phyloP scores from a whole-genome alignment of 164 flowering plant genomes.

The Chimonanthus salicifolius region DNA sequence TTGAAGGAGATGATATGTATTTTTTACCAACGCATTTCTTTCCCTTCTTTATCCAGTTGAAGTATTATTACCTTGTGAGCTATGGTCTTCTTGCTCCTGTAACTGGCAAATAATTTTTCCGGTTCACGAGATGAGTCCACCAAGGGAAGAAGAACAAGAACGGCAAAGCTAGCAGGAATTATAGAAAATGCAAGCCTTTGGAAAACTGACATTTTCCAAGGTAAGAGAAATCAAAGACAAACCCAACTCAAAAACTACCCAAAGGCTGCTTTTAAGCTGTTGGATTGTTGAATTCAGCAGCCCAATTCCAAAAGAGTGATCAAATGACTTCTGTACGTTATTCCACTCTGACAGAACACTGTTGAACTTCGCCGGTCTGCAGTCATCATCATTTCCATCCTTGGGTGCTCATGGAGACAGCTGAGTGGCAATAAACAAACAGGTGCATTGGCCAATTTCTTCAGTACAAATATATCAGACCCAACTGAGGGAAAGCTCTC shows the following conservation, averaged over 20 bases:
- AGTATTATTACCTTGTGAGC: slow-evolving; percentile 32
- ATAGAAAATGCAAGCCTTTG: slow-evolving; percentile 15
- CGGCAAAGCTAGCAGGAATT: slow-evolving; percentile 15
- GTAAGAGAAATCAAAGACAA: slow-evolving; percentile 3
- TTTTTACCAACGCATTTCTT: not conserved
- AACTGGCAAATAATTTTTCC: not conserved
- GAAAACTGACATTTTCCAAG: slow-evolving; percentile 10
- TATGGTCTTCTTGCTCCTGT: slow-evolving; percentile 12
- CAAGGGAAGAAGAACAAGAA: slow-evolving; percentile 24
- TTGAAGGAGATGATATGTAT: not conserved
- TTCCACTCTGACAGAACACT: not conserved
- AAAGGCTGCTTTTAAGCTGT: not conserved
- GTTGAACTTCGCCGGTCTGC: not conserved
- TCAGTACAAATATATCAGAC: not conserved
- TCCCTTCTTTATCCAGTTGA: not conserved
- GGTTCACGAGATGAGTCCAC: slow-evolving; percentile 23
- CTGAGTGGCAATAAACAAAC: not conserved
- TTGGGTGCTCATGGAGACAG: not conserved
- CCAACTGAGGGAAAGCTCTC: not conserved
- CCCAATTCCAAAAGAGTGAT: not conserved
- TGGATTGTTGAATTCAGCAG: not conserved
- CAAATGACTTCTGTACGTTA: not conserved
- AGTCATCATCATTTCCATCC: not conserved
- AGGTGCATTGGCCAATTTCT: slow-evolving; percentile 2
- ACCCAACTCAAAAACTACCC: not conserved